Percentiles rank a stretch among this genome's conserved stretches.
These are phyloP conservation scores for Pichia thaimueangensis DNA, from an alignment of 805 yeast genomes.

Conservation along the genomic window DNA sequence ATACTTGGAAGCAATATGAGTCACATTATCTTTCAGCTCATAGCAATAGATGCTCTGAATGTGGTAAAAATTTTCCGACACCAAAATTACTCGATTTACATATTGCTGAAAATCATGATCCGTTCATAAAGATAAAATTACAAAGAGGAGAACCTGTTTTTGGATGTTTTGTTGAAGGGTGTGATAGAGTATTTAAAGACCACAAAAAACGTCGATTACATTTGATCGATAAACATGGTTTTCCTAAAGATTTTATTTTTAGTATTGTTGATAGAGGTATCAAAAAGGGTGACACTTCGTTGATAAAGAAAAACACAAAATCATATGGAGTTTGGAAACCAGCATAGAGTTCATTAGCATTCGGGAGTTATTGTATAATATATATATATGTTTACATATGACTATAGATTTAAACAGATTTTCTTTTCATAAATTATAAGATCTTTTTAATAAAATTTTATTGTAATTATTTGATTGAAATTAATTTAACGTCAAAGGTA, in stretches of 20 bases:
- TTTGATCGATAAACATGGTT: slow-evolving; percentile 44
- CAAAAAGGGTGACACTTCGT: slow-evolving; percentile 15
- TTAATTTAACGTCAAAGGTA: slow-evolving; percentile 92
- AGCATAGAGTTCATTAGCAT: slow-evolving; percentile 1
- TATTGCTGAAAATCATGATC: slow-evolving; percentile 47
- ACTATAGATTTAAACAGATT: too few relatives aligned
- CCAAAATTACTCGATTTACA: slow-evolving; percentile 39
- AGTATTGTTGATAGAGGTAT: slow-evolving; percentile 27
- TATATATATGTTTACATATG: too few relatives aligned
- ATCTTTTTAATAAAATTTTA: too few relatives aligned
- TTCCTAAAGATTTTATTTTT: slow-evolving; percentile 33
- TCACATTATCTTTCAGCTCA: slow-evolving; percentile 24
- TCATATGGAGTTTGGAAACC: slow-evolving; percentile 16
- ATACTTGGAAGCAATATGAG: slow-evolving; percentile 13
- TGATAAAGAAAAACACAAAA: slow-evolving; percentile 17
- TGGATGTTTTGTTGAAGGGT: slow-evolving; percentile 38
- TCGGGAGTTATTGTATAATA: too few relatives aligned
- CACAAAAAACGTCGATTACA: slow-evolving; percentile 40
- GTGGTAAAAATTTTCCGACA: slow-evolving; percentile 39
- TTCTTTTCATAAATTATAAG: too few relatives aligned
- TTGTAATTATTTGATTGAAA: slow-evolving; percentile 68
- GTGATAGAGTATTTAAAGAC: slow-evolving; percentile 35
- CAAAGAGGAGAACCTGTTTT: slow-evolving; percentile 36
- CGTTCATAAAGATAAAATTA: slow-evolving; percentile 33
- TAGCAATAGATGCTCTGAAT: slow-evolving; percentile 31